These are phyloP conservation scores for Fistulinella prunicolor DNA, from an alignment of 768 basidiomycete species.

Conservation along the genomic window DNA sequence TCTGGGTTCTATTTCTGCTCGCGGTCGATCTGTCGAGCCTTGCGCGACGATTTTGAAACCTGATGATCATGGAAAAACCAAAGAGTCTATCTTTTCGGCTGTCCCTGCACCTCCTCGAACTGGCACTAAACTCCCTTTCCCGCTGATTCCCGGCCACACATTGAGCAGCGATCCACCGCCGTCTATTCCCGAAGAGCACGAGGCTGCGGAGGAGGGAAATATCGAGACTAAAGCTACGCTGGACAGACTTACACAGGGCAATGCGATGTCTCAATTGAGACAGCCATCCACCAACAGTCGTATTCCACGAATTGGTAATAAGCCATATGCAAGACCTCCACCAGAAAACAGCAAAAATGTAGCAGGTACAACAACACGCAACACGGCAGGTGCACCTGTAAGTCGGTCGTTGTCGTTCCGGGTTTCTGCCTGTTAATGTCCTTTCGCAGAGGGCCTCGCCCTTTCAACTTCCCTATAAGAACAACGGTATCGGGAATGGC, in stretches of 20 bases:
- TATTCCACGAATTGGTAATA: conserved; percentile 58
- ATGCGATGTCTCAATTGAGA: conserved; percentile 45
- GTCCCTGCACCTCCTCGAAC: conserved; percentile 5
- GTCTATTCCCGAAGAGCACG: conserved; percentile 35
- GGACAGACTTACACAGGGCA: conserved; percentile 20
- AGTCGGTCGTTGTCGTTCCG: conserved; percentile 1
- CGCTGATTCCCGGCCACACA: conserved; percentile 25
- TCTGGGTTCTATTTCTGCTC: conserved; percentile 7
- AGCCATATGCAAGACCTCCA: conserved; percentile 52
- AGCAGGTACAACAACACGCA: conserved; percentile 5
- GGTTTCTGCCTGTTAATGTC: not conserved
- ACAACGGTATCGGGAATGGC: conserved; percentile 6
- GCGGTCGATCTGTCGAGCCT: conserved; percentile 34
- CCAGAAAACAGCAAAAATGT: conserved; percentile 6
- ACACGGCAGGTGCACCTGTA: conserved; percentile 15
- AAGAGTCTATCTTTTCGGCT: conserved; percentile 23
- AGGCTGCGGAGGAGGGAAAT: conserved; percentile 5
- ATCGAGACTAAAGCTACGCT: conserved; percentile 13
- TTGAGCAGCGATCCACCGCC: conserved; percentile 17
- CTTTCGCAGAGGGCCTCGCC: conserved; percentile 8
- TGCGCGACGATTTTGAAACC: conserved; percentile 3
- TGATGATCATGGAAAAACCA: conserved; percentile 11
- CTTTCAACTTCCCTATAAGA: conserved; percentile 10
- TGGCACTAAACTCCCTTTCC: conserved; percentile 26
- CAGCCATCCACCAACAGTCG: conserved; percentile 47